These are phyloP conservation scores for Calonectria multiphialidica DNA, from an alignment of 2,329 filamentous ascomycete species.

Conservation along the genomic window DNA sequence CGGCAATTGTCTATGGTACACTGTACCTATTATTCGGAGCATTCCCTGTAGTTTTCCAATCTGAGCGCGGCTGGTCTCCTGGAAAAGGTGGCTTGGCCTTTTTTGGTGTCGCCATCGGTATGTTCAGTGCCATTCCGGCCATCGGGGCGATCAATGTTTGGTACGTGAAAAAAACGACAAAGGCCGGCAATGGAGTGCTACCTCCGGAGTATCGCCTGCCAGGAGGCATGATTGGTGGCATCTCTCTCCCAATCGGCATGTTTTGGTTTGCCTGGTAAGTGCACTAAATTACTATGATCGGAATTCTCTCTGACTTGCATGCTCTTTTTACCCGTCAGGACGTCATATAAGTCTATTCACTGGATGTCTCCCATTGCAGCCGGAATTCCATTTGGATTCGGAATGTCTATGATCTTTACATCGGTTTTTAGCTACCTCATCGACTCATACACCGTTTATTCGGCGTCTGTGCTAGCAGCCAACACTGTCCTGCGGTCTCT, in stretches of 20 bases:
- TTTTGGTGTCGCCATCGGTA: slow-evolving; percentile 74
- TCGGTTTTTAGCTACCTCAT: slow-evolving; percentile 75
- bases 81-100: slow-evolving; percentile 73
- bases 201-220: slow-evolving; percentile 74
- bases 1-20: slow-evolving; percentile 68
- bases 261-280: slow-evolving; percentile 75
- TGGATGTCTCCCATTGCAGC: slow-evolving; percentile 65
- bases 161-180: slow-evolving; percentile 57
- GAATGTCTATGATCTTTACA: slow-evolving; percentile 74
- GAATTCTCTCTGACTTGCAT: rapidly evolving
- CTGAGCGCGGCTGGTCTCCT: slow-evolving; percentile 65
- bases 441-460: slow-evolving; percentile 80
- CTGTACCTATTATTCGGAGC: slow-evolving; percentile 67
- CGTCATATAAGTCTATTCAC: slow-evolving; percentile 55
- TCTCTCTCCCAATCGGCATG: slow-evolving; percentile 69
- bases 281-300: slow-evolving; percentile 47
- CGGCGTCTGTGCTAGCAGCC: slow-evolving; percentile 80
- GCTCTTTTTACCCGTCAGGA: slow-evolving; percentile 21
- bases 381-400: slow-evolving; percentile 65
- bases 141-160: slow-evolving; percentile 65
- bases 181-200: slow-evolving; percentile 64
- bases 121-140: slow-evolving; percentile 66
- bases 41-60: slow-evolving; percentile 72
- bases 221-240: slow-evolving; percentile 68
- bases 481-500: slow-evolving; percentile 35